phyloP scores from a whole-genome alignment of 1,284 basidiomycete genomes.

The Anthracocystis walkeri region DNA sequence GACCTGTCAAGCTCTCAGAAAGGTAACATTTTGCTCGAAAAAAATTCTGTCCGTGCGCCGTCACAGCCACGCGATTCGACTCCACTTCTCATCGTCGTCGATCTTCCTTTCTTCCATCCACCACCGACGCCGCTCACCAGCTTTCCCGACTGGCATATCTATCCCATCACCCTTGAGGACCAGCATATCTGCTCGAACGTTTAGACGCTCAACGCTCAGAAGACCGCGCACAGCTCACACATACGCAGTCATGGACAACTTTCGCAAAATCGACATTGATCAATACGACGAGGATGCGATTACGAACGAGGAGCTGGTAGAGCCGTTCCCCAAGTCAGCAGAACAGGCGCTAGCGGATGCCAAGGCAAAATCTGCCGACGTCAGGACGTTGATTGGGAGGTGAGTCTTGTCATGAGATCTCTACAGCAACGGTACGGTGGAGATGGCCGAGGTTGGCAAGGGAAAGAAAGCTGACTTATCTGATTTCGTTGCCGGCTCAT shows the following conservation, averaged over 20 bases:
- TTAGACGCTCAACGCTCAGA: too few relatives aligned
- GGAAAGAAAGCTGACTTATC: neutral
- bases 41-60: too few relatives aligned
- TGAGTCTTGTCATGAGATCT: conserved; percentile 22
- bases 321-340: conserved; percentile 84
- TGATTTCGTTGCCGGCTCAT: neutral
- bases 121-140: too few relatives aligned
- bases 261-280: conserved; percentile 95
- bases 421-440: too few relatives aligned
- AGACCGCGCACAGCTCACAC: neutral
- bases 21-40: too few relatives aligned
- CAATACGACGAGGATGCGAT: conserved; percentile 91
- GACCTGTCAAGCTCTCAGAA: too few relatives aligned
- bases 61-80: too few relatives aligned
- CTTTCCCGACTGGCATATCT: too few relatives aligned
- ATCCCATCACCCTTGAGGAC: too few relatives aligned
- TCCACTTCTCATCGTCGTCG: too few relatives aligned
- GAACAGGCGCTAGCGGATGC: conserved; percentile 81
- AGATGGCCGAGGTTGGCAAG: neutral
- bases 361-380: conserved; percentile 79
- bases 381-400: conserved; percentile 74
- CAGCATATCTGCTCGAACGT: too few relatives aligned
- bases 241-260: conserved; percentile 69
- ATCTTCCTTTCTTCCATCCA: too few relatives aligned
- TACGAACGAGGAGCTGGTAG: conserved; percentile 81